Percentiles rank a stretch among this genome's conserved stretches.
Evolutionary conservation across 208 protist genomes (phyloP).

Genomic region (Leishmania tropica): DNA sequence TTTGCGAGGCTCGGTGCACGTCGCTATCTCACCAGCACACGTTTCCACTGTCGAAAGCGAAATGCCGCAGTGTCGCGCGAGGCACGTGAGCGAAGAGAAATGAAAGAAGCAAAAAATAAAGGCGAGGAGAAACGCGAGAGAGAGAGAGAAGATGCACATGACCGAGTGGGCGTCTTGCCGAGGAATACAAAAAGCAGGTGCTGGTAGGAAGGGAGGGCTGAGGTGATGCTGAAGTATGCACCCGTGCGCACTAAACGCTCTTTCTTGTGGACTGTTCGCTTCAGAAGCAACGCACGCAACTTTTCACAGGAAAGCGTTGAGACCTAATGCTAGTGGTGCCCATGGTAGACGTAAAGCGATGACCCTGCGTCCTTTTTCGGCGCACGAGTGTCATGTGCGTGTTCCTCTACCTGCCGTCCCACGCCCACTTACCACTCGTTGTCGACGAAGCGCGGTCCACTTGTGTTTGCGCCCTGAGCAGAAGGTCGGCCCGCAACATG

Average conservation of each 20-base stretch:
- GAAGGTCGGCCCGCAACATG: background rate
- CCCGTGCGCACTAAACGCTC: background rate
- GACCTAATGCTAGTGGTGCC: background rate
- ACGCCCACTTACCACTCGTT: background rate
- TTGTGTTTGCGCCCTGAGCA: background rate
- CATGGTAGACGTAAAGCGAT: background rate
- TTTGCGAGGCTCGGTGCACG: background rate
- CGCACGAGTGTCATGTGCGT: background rate
- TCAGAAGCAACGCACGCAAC: background rate
- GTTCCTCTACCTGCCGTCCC: no score
- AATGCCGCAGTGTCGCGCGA: background rate
- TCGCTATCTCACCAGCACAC: no score
- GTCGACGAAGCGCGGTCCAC: background rate
- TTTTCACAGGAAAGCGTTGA: background rate
- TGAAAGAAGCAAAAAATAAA: background rate
- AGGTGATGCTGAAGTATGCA: background rate
- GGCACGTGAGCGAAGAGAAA: background rate
- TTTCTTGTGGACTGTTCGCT: background rate
- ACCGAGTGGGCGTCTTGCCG: background rate
- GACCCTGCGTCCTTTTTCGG: background rate
- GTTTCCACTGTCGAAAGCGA: background rate
- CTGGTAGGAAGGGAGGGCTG: no score
- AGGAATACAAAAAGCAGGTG: background rate
- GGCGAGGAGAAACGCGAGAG: background rate
- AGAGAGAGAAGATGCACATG: background rate